Conservation (phyloP, 257 asterid species). For the Forsythia viridissima region DNA sequence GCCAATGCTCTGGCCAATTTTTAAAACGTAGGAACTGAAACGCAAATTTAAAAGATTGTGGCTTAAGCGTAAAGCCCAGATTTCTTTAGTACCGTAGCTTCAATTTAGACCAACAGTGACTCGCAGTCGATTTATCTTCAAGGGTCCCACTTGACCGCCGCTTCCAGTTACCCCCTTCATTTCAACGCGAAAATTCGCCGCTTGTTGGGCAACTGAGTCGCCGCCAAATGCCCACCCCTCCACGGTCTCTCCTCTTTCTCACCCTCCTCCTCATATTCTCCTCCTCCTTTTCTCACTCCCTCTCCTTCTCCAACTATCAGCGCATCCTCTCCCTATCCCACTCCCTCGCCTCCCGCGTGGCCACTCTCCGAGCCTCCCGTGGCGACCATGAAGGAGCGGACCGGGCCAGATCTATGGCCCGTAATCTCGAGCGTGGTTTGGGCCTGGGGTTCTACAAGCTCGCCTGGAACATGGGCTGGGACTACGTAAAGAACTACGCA, state of each 20-base stretch:
- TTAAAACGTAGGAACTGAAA: no score
- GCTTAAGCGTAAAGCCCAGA: no score
- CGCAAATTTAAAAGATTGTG: no score
- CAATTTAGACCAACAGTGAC: no score
- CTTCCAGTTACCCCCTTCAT: no score
- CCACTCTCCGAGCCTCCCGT: constrained; percentile 69
- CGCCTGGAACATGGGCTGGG: constrained; percentile 61
- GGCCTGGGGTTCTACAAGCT: constrained; percentile 65
- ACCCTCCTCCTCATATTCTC: constrained; percentile 34
- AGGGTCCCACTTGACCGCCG: no score
- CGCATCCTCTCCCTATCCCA: constrained; percentile 68
- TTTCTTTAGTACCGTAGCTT: no score
- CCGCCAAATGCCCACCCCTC: constrained; percentile 27
- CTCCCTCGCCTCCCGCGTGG: constrained; percentile 71
- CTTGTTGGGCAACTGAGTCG: background rate
- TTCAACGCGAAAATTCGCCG: background rate
- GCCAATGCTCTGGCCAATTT: no score
- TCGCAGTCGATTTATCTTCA: no score
- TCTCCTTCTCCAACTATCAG: constrained; percentile 45
- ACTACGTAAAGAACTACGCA: constrained; percentile 56
- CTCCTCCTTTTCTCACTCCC: constrained; percentile 30
- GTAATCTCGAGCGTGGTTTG: constrained; percentile 40
- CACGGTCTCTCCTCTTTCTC: constrained; percentile 35
- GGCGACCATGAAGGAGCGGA: constrained; percentile 67
- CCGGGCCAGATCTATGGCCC: constrained; percentile 56